Evolutionary conservation across 768 basidiomycete genomes (phyloP), one percentile per base, ranked within the genome.

Genomic region (Amanita pseudoporphyria): DNA sequence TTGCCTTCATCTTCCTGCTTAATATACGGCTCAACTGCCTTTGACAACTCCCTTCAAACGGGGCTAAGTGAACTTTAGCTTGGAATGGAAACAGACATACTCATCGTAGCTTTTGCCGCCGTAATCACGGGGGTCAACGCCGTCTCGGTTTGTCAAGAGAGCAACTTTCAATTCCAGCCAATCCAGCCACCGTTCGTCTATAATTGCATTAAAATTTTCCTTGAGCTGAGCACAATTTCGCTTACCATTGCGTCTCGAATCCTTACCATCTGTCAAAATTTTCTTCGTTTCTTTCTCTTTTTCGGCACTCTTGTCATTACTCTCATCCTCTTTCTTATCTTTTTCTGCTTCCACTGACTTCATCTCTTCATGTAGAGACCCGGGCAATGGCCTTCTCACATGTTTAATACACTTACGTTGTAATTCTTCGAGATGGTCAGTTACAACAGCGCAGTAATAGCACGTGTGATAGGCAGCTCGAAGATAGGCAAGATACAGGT

Each of bases 1-100:
- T 96, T 98, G 59, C 85, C 89, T 66, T 95, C 91, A 57, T 97
- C 95, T 66, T 98, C 95, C 63, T 92, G 87, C 67, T 94, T 94
- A 64, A 98, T 78, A 63, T 76, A 76, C 1, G 82, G 82, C 49
- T 87, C 86, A 19, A 84, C 81, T 10, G 83, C 75, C 59, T 84
- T 89, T 45, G 79, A 75, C 45, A 94, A 70, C 62, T 94, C 92
- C 57, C 94, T 96, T 60, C 5, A 45, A 53, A 49, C 38, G 6
- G 56, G 55, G 44, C 56, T 45, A 37, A 52, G 26, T 9, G 35
- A 30, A 5, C 13, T 5, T 13, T 24, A n/a, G 16, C 10, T 45
- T 33, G 44, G n/a, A 43, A 37, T 54, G 31, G 43, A 31, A 47
- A 16, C 10, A 30, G 47, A 59, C 70, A 54, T 62, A 96, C 91